phyloP scores from a whole-genome alignment of 768 basidiomycete species.

The Pholiota microspora region DNA sequence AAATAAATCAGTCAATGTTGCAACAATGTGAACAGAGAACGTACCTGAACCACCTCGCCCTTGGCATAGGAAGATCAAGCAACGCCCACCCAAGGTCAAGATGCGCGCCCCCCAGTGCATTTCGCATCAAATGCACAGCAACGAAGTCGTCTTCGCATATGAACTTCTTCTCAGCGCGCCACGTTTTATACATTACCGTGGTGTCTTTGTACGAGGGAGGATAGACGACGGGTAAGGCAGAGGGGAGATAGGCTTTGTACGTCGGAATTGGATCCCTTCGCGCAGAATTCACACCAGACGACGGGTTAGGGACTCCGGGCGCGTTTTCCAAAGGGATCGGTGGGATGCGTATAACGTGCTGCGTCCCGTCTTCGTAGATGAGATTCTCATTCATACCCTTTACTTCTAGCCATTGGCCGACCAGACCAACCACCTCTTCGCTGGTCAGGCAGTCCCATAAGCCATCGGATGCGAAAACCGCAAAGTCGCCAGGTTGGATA shows the following conservation, averaged over 20 bases:
- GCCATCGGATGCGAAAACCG: too few species aligned
- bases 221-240: slow-evolving; percentile 32
- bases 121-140: slow-evolving; percentile 49
- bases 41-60: slow-evolving; percentile 37
- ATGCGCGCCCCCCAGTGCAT: slow-evolving; percentile 54
- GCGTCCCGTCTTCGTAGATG: not conserved
- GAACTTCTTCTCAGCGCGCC: slow-evolving; percentile 36
- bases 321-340: not conserved
- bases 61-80: slow-evolving; percentile 33
- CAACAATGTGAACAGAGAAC: slow-evolving; percentile 5
- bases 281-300: not conserved
- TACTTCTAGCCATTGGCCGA: slow-evolving; percentile 12
- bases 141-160: slow-evolving; percentile 43
- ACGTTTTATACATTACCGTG: slow-evolving; percentile 34
- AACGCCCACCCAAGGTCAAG: slow-evolving; percentile 38
- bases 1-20: not conserved
- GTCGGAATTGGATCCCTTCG: not conserved
- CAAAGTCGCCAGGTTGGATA: too few species aligned
- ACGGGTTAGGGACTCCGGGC: not conserved
- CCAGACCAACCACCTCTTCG: too few species aligned
- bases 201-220: slow-evolving; percentile 23
- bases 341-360: not conserved
- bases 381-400: slow-evolving; percentile 11
- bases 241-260: slow-evolving; percentile 5
- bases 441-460: too few species aligned